Base-by-base conservation (phyloP, 2,329 filamentous ascomycete genomes). In the Colletotrichum coccodes region DNA sequence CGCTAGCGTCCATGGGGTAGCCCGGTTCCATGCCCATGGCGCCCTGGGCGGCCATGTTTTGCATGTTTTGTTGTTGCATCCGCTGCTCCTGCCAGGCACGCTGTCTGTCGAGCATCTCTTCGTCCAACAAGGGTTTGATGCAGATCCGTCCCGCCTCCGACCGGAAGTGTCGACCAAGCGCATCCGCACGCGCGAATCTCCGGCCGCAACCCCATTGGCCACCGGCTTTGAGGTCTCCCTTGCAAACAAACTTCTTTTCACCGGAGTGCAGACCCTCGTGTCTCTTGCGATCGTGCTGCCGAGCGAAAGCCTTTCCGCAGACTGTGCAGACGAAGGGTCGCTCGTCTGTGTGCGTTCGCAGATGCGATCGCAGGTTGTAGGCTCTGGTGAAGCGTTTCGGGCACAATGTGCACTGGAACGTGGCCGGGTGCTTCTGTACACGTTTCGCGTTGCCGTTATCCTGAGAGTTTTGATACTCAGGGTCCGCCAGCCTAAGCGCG, bases 171-270 rank as follows among this genome's bases (percentile, higher is more conserved):
- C 95, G 89, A 3, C 96, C 96, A 2, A 99, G 86, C 6, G 96
- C 96, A 83, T 99, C 96, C 6, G 96, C 96, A 74, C 96, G 93
- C 18, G 96, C 96, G 79, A 99, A 99, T 11, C 95, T 89, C 70
- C 96, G 89, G 4, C 94, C 94, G 74, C 96, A 99, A 23, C 96
- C 96, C 96, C 96, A 99, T 72, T 92, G 90, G 6, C 91, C 91
- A 53, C 91, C 91, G 2, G 90, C 90, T 73, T 95, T 95, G 57
- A 99, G 89, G 67, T 95, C 93, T 60, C 96, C 96, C 73, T 94
- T 94, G 82, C 96, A 99, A 8, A 98, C 93, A 78, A 98, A 99
- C 77, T 97, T 98, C 89, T 98, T 99, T 83, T 99, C 96, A 47
- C 96, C 96, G 0, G 94, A 97, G 77, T 99, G 96, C 47, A 99